Evolutionary conservation across 2,329 filamentous ascomycete species (phyloP), one percentile per base, ranked within the genome.

Genomic region (Botrytis fabae): DNA sequence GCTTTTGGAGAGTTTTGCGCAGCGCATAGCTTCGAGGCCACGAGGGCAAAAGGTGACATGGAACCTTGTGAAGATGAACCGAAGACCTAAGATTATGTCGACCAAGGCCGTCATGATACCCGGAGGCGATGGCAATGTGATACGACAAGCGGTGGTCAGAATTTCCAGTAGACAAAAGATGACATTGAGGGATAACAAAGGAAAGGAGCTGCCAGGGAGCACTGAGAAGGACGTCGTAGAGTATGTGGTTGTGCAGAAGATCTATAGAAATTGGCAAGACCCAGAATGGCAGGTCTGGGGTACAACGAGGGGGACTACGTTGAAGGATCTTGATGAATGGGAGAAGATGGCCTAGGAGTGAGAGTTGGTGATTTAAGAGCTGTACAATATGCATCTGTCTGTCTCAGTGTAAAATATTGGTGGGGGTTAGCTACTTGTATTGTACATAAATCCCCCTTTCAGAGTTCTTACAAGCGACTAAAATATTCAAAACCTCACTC

Each of bases 281-380:
- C 82, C 81, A 42, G 83, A 85, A 3, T 93, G 91, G 91, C 85
- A 84, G 79, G 81, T 93, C 69, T 91, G 90, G 87, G 91, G 91
- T 22, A 91, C 88, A 32, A 83, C 88, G 44, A 81, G 85, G 60
- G 85, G 88, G 77, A 89, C 86, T 20, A 86, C 85, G 1, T 79
- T 86, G 64, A 76, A 78, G 73, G 75, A 76, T 69, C 12, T 79
- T 10, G 63, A 78, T 14, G 14, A 73, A 18, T 73, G 71, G 71
- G 71, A 62, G 32, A 32, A 63, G n/a, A 59, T 57, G n/a, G 46
- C 8, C 51, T 54, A 68, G 62, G 25, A 38, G 32, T 40, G 25
- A 51, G 25, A 46, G 46, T 9, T 66, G 22, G 22, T n/a, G 46
- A 54, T 40, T 66, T 35, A 20, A n/a, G 35, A 20, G 46, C 64